Evolutionary conservation across 2,329 filamentous ascomycete species (phyloP), one percentile per base, ranked within the genome.

Genomic region (Chaetomiaceae sp.): DNA sequence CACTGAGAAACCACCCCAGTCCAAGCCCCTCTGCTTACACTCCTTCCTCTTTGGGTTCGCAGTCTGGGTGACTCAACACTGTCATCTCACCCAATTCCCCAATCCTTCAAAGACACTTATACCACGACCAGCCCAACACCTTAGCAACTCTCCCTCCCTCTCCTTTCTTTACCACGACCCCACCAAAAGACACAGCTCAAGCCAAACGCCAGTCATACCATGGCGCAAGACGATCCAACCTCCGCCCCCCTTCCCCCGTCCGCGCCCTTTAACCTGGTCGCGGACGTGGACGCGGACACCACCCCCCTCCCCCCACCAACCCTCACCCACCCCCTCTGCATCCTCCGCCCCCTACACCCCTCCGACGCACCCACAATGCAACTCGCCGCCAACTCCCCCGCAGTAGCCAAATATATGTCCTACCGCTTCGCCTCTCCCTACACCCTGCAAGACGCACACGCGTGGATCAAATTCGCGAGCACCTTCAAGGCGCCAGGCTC

Each of bases 401-500:
- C 67, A 17, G 62, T 79, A 3, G 57, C 63, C 1, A 53, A 48
- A 10, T 66, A 63, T 57, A 67, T 79, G 67, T 69, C 70, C 50
- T 64, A 74, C 58, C 55, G 63, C 35, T 78, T 77, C 50, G 73
- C 75, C 3, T 59, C 56, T 9, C 76, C 76, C 0, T 78, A 78
- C 62, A 71, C 66, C 0, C 56, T 70, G 8, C 62, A 65, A 7
- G 62, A 69, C 43, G 71, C 73, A 2, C 56, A 69, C 17, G 35
- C 13, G n/a, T 75, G 68, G 60, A 65, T 76, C 54, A 30, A 1
- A 3, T 23, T 21, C 23, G 50, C 47, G 3, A 47, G 51, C 33
- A 48, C 61, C 23, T 47, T 56, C 25, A 56, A 56, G n/a, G 51
- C 16, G 33, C 47, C 51, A 4, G 66, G 23, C 6, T 27, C 66